Evolutionary conservation across 73 alveolate species (phyloP), one percentile per base, ranked within the genome.

Genomic region (Stentor roeselii): DNA sequence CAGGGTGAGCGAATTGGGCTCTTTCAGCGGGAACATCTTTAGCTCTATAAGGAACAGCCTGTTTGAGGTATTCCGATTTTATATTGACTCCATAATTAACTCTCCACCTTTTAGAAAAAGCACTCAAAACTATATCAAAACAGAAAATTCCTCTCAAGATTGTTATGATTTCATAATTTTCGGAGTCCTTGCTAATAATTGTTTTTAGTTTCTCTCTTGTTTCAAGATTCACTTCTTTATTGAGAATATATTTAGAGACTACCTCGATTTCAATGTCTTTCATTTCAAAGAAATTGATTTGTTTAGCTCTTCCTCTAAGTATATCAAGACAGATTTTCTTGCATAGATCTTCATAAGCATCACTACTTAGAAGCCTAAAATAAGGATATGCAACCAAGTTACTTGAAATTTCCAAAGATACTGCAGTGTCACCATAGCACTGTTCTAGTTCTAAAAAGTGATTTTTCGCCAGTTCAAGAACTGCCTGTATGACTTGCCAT

Each of bases 1-100:
- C 67, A 50, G 67, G 67, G 21, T 50, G 67, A 11, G 6, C 67
- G 21, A 11, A 50, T 50, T 50, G 67, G 6, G 67, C 67, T 21
- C 67, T 50, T 50, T 50, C 67, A 11, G 67, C 67, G 21, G 67
- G 67, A 11, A 50, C 67, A 50, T 50, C 67, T 50, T 50, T 50
- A 11, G 67, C 67, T 50, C 67, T 50, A 50, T 50, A 50, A 50
- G 67, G 67, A 11, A 50, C 67, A 50, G 67, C 67, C 21, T 50
- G 67, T 11, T 50, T 11, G 21, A 50, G 6, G 21, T 50, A 11
- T 50, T 50, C 21, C 6, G 6, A 11, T 11, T 50, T 50, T 11
- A 50, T 11, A 50, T 50, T 50, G 30, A 6, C 21, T 21, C 67
- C 67, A 50, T 50, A 50, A 11, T 50, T 21, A 50, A 50, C 67